Conservation (phyloP, 768 basidiomycete genomes). For the Boletus barrowsii region DNA sequence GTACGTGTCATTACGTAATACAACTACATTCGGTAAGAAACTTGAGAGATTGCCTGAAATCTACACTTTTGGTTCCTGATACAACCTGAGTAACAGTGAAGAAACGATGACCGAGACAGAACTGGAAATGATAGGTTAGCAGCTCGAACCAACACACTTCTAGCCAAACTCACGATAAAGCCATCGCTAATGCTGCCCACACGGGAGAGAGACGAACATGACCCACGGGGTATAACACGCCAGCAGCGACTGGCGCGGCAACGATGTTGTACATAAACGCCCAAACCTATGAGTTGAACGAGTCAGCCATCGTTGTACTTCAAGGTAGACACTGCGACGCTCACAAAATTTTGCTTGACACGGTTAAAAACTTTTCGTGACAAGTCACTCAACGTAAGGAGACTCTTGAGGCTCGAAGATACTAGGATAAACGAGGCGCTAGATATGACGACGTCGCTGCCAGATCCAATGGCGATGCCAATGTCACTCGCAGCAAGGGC, state of each 20-base stretch:
- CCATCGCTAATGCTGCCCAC: conserved; percentile 82
- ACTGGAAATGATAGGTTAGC: conserved; percentile 29
- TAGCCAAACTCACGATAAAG: conserved; percentile 52
- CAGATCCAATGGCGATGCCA: conserved; percentile 62
- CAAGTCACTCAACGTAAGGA: conserved; percentile 61
- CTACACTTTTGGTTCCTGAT: conserved; percentile 35
- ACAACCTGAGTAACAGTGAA: conserved; percentile 55
- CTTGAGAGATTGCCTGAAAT: background rate
- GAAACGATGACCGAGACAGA: conserved; percentile 64
- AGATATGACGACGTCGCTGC: conserved; percentile 72
- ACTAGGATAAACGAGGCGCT: conserved; percentile 80
- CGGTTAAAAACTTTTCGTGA: conserved; percentile 64
- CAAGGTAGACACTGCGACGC: conserved; percentile 16
- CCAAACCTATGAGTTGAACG: conserved; percentile 50
- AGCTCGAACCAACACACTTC: background rate
- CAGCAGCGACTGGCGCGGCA: conserved; percentile 74
- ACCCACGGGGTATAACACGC: conserved; percentile 69
- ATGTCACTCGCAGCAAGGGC: conserved; percentile 59
- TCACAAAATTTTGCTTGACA: conserved; percentile 73
- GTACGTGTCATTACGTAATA: background rate
- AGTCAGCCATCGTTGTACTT: conserved; percentile 5
- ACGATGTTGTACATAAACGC: conserved; percentile 67
- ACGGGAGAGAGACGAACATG: conserved; percentile 69
- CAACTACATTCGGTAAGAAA: background rate
- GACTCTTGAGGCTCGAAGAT: conserved; percentile 57